These are phyloP conservation scores for Ophiostoma sp. DNA, from an alignment of 2,329 filamentous ascomycete genomes.

Conservation along the genomic window DNA sequence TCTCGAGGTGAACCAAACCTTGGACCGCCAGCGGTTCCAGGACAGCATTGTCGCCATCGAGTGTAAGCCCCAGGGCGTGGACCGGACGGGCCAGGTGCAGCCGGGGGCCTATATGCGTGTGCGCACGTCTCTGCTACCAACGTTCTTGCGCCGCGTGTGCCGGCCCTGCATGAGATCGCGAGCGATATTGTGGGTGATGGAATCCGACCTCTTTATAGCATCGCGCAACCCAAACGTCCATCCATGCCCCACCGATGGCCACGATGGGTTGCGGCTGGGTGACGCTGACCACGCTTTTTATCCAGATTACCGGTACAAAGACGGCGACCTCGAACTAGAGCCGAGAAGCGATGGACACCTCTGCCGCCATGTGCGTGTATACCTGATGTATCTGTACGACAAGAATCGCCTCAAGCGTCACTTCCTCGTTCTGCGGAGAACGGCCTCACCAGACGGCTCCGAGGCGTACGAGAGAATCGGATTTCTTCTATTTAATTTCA, in stretches of 20 bases:
- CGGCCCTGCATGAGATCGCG: neutral
- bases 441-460: neutral
- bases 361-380: neutral
- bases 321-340: neutral
- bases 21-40: neutral
- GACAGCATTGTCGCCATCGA: constrained; percentile 3
- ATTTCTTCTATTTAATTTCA: neutral
- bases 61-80: neutral
- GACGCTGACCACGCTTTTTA: neutral
- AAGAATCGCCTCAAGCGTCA: neutral
- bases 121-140: neutral
- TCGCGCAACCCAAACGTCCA: neutral
- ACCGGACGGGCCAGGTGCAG: neutral
- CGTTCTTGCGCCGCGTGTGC: neutral
- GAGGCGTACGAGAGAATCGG: neutral
- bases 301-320: neutral
- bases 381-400: neutral
- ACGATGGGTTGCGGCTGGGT: neutral
- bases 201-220: neutral
- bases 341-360: neutral
- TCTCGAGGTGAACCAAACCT: neutral
- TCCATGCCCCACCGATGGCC: neutral
- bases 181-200: neutral
- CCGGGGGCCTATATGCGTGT: neutral
- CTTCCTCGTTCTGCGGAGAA: neutral